Conservation (phyloP, 176 grass and related monocot genomes). For the Musa acuminata region DNA sequence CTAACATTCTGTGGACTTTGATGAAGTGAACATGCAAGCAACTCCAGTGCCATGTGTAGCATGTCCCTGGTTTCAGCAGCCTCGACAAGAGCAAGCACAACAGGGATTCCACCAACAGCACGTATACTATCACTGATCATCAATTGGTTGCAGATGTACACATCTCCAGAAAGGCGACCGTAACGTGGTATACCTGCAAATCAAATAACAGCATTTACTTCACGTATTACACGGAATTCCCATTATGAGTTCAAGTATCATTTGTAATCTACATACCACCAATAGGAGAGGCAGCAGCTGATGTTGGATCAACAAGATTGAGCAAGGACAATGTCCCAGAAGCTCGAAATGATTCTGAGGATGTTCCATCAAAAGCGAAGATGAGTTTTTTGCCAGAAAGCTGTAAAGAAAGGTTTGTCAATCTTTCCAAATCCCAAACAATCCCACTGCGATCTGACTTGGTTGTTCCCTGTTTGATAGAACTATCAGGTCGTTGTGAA, state of each 20-base stretch:
- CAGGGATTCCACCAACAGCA: slow-evolving; percentile 87
- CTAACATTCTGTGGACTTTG: slow-evolving; percentile 84
- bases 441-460: slow-evolving; percentile 85
- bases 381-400: slow-evolving; percentile 93
- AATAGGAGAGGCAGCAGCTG: slow-evolving; percentile 33
- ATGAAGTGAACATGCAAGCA: slow-evolving; percentile 86
- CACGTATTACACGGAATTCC: neutral
- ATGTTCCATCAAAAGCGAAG: slow-evolving; percentile 99
- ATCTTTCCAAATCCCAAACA: slow-evolving; percentile 92
- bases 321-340: slow-evolving; percentile 89
- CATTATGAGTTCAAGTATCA: neutral
- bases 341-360: slow-evolving; percentile 87
- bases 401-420: slow-evolving; percentile 72
- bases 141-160: slow-evolving; percentile 82
- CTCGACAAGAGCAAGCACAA: slow-evolving; percentile 90
- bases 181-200: slow-evolving; percentile 87
- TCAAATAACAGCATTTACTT: slow-evolving; percentile 12
- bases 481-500: slow-evolving; percentile 68
- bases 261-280: slow-evolving; percentile 45
- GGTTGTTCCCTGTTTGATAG: slow-evolving; percentile 62
- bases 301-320: slow-evolving; percentile 95
- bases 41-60: slow-evolving; percentile 89
- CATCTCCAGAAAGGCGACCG: slow-evolving; percentile 74
- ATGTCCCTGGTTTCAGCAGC: slow-evolving; percentile 86
- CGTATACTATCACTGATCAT: slow-evolving; percentile 85